Base-by-base conservation (phyloP, 1,284 basidiomycete species). In the Leccinum solheimii region DNA sequence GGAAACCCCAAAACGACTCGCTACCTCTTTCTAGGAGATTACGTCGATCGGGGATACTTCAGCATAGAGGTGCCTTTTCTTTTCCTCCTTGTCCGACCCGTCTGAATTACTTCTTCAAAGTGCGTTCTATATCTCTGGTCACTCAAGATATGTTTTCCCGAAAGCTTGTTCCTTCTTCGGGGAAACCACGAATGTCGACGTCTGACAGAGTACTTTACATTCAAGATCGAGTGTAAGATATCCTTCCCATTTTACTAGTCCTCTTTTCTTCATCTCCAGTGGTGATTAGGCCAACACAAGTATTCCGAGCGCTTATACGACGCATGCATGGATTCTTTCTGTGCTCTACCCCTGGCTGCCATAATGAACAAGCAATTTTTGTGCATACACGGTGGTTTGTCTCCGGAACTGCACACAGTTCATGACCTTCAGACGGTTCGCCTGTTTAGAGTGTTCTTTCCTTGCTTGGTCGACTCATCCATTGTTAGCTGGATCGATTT, bases 361-460 rank as follows among this genome's bases (percentile, higher is more conserved):
- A 81, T 97, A 72, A 95, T 97, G 92, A 97, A 97, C 84, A 96
- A 96, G 79, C 95, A 97, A 75, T 97, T 97, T 79, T 80, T 97
- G 67, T 97, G 95, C 76, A 95, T 97, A 61, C 95, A 97, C 68
- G 95, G 95, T 57, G 95, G 95, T 56, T 82, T 97, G 26, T 94
- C 91, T 1, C 95, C 95, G 0, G 95, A 97, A 74, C 80, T 97
- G 23, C 87, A 94, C 69, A 95, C 94, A 0, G 80, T 97, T 23
- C 94, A 97, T 69, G 95, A 97, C 45, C 45, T 60, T 14, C 68
- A 70, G 54, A 54, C 43, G 59, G 67, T 68, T 56, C 45, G 68
- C 57, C 9, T n/a, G n/a, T 26, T n/a, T 16, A 1, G 13, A 40
- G 2, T 26, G 26, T 54, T n/a, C 3, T 26, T 23, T 52, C 23